Conservation (phyloP, 2,329 filamentous ascomycete species). For the Didymella keratinophila region DNA sequence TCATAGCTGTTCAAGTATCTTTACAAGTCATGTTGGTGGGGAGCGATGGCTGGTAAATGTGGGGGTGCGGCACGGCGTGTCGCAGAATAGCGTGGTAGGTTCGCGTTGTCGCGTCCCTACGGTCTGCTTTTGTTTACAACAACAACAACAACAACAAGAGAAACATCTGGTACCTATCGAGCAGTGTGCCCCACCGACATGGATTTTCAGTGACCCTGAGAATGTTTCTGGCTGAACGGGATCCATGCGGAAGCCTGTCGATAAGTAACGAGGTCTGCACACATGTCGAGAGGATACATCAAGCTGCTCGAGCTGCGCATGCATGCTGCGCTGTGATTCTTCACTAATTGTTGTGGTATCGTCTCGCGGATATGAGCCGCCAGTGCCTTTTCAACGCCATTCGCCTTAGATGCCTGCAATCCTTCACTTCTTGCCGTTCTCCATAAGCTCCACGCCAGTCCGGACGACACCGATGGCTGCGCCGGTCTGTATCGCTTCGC, state of each 20-base stretch:
- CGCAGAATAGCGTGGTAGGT: conserved; percentile 20
- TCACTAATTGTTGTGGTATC: conserved; percentile 14
- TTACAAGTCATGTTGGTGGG: conserved; percentile 8
- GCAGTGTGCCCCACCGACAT: neutral
- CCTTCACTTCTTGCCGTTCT: conserved; percentile 38
- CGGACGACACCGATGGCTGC: conserved; percentile 89
- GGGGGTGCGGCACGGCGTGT: conserved; percentile 15
- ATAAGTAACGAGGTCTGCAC: neutral
- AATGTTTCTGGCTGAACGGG: neutral
- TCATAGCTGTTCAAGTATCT: conserved; percentile 15
- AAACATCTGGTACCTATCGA: conserved; percentile 4
- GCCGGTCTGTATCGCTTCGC: conserved; percentile 88
- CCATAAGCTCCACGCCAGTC: conserved; percentile 77
- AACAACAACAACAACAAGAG: conserved; percentile 19
- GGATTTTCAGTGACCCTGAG: neutral
- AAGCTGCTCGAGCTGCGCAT: neutral
- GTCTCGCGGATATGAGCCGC: conserved; percentile 4
- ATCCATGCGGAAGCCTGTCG: neutral
- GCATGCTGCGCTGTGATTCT: conserved; percentile 7
- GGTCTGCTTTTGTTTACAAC: conserved; percentile 18
- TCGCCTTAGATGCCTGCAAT: neutral
- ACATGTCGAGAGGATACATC: neutral
- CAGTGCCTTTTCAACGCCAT: conserved; percentile 11
- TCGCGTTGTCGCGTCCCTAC: conserved; percentile 17
- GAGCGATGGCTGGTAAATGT: conserved; percentile 22